These are phyloP conservation scores for Verticillium alfalfae DNA, from an alignment of 2,329 filamentous ascomycete genomes.

Conservation along the genomic window DNA sequence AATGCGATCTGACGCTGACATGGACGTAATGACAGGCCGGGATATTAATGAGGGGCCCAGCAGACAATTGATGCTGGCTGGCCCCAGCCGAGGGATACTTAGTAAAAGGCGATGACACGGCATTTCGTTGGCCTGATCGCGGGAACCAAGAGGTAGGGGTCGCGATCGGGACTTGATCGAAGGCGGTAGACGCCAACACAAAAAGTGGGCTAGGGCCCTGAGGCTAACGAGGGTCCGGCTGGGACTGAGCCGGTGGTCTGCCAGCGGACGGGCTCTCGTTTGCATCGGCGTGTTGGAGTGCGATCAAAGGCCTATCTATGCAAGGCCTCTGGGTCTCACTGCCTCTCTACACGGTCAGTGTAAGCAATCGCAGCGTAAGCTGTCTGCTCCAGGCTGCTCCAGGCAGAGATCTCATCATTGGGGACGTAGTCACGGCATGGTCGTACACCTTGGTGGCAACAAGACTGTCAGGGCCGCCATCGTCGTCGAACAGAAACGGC, in stretches of 20 bases:
- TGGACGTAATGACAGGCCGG: not conserved
- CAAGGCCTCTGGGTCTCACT: too few species aligned
- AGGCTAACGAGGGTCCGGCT: not conserved
- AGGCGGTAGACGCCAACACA: conserved; percentile 1
- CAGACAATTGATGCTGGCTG: conserved; percentile 2
- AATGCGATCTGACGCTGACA: not conserved
- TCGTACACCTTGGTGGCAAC: too few species aligned
- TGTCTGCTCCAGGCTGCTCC: not conserved
- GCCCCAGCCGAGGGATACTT: conserved; percentile 1
- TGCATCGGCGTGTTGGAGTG: not conserved
- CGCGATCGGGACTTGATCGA: conserved; percentile 8
- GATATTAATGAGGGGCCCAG: conserved; percentile 1
- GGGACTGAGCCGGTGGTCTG: not conserved
- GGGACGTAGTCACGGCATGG: too few species aligned
- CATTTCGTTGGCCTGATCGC: conserved; percentile 9
- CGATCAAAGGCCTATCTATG: too few species aligned
- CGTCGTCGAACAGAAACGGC: too few species aligned
- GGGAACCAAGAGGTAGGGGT: conserved; percentile 2
- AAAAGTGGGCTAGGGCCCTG: not conserved
- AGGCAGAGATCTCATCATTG: too few species aligned
- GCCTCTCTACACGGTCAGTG: too few species aligned
- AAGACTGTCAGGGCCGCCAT: too few species aligned
- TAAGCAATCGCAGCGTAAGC: not conserved
- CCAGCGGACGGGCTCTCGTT: not conserved
- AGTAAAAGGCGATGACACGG: not conserved